phyloP scores from a whole-genome alignment of 176 grass and related monocot genomes.

The Aegilops umbellulata region DNA sequence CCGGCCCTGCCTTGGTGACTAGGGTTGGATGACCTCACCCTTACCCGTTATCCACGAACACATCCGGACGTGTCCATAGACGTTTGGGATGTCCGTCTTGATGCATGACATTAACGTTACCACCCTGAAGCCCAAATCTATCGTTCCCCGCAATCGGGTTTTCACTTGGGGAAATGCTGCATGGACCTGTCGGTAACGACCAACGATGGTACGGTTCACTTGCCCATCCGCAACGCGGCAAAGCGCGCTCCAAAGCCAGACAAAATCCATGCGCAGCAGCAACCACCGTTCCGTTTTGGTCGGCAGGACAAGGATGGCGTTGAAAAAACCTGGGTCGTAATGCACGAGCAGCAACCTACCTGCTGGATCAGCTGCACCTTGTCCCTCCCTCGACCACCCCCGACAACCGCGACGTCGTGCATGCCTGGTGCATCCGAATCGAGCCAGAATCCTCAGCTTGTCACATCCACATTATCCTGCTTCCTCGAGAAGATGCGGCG shows the following conservation, averaged over 20 bases:
- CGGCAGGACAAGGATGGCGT: slow-evolving; percentile 7
- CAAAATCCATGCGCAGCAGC: not conserved
- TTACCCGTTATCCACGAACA: too few species aligned
- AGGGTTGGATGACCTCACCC: too few species aligned
- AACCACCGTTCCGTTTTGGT: not conserved
- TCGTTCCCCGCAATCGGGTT: too few species aligned
- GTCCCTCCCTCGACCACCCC: not conserved
- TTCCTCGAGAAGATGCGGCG: slow-evolving; percentile 31
- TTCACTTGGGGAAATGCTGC: too few species aligned
- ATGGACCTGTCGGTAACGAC: not conserved
- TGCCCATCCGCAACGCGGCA: not conserved
- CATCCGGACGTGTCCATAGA: too few species aligned
- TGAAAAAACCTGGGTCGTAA: not conserved
- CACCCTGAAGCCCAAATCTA: too few species aligned
- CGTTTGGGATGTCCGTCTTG: too few species aligned
- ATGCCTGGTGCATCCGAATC: not conserved
- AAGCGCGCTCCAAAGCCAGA: not conserved
- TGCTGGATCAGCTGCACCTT: not conserved
- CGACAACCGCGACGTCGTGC: slow-evolving; percentile 7
- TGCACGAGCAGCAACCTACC: not conserved
- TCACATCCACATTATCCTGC: not conserved
- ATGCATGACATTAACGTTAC: too few species aligned
- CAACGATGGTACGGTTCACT: not conserved
- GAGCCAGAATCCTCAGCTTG: not conserved
- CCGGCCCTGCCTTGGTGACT: too few species aligned